phyloP scores from a whole-genome alignment of 192 early-diverging fungal species.

The Backusella macrospora region DNA sequence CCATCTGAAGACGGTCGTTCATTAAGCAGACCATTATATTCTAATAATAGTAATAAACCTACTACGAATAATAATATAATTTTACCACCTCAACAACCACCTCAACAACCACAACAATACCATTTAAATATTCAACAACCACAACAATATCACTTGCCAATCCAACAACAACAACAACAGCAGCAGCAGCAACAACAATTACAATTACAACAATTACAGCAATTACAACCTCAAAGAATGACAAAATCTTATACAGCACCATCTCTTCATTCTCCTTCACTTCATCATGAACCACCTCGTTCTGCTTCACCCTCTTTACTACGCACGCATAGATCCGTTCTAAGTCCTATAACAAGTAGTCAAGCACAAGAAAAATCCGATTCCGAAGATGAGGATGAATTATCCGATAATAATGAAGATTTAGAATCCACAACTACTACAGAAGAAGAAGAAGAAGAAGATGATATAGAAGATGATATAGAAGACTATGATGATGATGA shows the following conservation, averaged over 20 bases:
- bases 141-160: neutral
- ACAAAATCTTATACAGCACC: neutral
- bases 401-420: neutral
- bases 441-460: neutral
- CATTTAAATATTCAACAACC: conserved; percentile 2
- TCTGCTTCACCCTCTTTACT: neutral
- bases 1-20: neutral
- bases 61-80: neutral
- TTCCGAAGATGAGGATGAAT: neutral
- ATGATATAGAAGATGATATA: neutral
- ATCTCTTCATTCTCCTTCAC: neutral
- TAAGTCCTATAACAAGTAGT: conserved; percentile 10
- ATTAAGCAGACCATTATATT: neutral
- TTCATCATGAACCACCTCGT: neutral
- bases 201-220: neutral
- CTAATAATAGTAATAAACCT: conserved; percentile 1
- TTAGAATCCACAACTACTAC: neutral
- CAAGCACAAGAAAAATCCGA: neutral
- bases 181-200: neutral
- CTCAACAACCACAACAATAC: neutral
- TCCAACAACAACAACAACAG: neutral
- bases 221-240: conserved; percentile 7
- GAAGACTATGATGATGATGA: neutral
- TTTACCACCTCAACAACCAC: neutral
- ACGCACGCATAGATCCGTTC: conserved; percentile 1